Evolutionary conservation across 1,284 basidiomycete genomes (phyloP), one percentile per base, ranked within the genome.

Genomic region (Marasmius tenuissimus): DNA sequence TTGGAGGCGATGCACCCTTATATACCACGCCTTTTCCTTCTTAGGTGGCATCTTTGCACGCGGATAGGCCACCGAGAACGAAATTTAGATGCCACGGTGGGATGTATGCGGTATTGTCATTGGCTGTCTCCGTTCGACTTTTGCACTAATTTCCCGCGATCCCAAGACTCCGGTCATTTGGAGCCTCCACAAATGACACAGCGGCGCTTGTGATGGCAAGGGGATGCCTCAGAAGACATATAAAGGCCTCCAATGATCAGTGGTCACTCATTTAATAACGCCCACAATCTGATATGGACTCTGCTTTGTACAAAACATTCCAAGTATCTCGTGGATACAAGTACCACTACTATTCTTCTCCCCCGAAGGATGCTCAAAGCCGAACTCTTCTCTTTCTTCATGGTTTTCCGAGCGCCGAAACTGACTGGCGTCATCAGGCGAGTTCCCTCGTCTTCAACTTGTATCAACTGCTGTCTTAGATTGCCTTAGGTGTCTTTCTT

Each of bases 381-480:
- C 78, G 74, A 0, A 79, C 76, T 4, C 67, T 83, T n/a, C 61
- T 82, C 18, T 74, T 83, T 52, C 60, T 83, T 18, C 81, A 81
- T 62, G 80, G 81, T 35, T 83, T 81, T 60, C 81, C 81, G 4
- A 76, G 76, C 0, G 75, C 72, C 12, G 76, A 78, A 0, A 75
- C 76, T 58, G 79, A 77, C 55, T 84, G 83, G 82, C 68, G 75
- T 45, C 68, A 73, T 27, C 79, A 81, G 63, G 75, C 83, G 4
- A 37, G 57, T 49, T 16, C n/a, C 34, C 34, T 3, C 16, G n/a
- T 18, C 12, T 49, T 33, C 35, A 3, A n/a, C 9, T 35, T 48
- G 5, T n/a, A 35, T 2, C 39, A 9, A 8, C n/a, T 18, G 2
- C 35, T 18, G 16, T 12, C 27, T 58, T 42, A 14, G 16, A 16